Evolutionary conservation across 805 yeast species (phyloP).

Genomic region (Cyberlindnera veronae): DNA sequence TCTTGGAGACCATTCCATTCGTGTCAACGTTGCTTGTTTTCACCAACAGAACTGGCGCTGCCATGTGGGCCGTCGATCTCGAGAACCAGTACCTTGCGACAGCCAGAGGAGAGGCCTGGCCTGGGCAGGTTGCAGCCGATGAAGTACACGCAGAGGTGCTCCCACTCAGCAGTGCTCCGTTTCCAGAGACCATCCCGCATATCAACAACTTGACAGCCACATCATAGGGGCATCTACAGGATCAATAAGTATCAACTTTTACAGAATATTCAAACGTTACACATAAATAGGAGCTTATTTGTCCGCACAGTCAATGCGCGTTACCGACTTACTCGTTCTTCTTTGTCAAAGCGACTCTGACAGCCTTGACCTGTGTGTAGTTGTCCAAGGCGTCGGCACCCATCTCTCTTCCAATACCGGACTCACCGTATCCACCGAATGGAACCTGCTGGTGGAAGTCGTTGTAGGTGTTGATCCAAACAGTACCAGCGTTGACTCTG

Average conservation of each 20-base stretch:
- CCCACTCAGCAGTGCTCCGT: not conserved
- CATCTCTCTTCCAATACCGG: slow-evolving; percentile 93
- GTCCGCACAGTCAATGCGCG: not conserved
- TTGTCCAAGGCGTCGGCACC: slow-evolving; percentile 83
- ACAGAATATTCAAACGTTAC: slow-evolving; percentile 1
- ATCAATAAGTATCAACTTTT: not conserved
- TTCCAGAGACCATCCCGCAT: not conserved
- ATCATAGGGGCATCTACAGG: too few species aligned
- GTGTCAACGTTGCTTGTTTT: slow-evolving; percentile 12
- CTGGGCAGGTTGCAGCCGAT: too few species aligned
- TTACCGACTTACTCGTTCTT: slow-evolving; percentile 14
- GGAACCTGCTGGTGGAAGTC: slow-evolving; percentile 86
- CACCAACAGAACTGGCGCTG: slow-evolving; percentile 15
- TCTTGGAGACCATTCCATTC: slow-evolving; percentile 8
- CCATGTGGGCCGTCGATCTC: slow-evolving; percentile 13
- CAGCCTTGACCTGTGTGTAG: slow-evolving; percentile 85
- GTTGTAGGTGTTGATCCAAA: slow-evolving; percentile 89
- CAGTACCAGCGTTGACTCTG: slow-evolving; percentile 80
- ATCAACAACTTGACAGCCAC: too few species aligned
- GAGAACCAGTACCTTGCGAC: slow-evolving; percentile 2
- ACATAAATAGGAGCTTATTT: not conserved
- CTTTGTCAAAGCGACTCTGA: slow-evolving; percentile 40
- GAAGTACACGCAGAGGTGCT: too few species aligned
- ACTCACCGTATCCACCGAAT: slow-evolving; percentile 88
- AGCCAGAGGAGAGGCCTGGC: not conserved